Evolutionary conservation across 345 rosid genomes (phyloP).

Genomic region (Bruguiera sexangula): DNA sequence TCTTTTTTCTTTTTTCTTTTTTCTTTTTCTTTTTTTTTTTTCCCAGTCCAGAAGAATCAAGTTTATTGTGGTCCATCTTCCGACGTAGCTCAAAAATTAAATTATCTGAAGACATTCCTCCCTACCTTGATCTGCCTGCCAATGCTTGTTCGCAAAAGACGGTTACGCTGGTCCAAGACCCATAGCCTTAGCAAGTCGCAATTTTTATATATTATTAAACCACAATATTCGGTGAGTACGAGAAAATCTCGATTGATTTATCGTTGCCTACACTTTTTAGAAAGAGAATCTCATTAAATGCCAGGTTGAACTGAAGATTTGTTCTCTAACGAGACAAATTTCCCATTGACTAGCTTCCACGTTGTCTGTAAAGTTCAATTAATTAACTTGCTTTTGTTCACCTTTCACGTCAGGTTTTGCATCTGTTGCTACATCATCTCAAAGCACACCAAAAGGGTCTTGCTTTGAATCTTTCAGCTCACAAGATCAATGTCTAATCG

Average conservation of each 20-base stretch:
- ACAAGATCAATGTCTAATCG: too few relatives aligned
- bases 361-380: conserved; percentile 9
- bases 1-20: too few relatives aligned
- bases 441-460: neutral
- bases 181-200: too few relatives aligned
- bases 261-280: neutral
- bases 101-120: neutral
- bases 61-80: neutral
- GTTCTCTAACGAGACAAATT: conserved; percentile 24
- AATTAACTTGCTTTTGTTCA: neutral
- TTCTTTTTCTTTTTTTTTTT: too few relatives aligned
- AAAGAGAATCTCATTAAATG: conserved; percentile 23
- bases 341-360: conserved; percentile 18
- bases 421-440: neutral
- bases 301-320: conserved; percentile 23
- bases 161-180: neutral
- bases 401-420: conserved; percentile 12
- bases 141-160: neutral
- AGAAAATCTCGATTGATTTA: too few relatives aligned
- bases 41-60: too few relatives aligned
- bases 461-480: neutral
- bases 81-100: neutral
- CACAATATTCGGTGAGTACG: too few relatives aligned
- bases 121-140: neutral
- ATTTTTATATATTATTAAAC: too few relatives aligned